phyloP scores from a whole-genome alignment of 305 asterid genomes.

The Fraxinus latifolia region DNA sequence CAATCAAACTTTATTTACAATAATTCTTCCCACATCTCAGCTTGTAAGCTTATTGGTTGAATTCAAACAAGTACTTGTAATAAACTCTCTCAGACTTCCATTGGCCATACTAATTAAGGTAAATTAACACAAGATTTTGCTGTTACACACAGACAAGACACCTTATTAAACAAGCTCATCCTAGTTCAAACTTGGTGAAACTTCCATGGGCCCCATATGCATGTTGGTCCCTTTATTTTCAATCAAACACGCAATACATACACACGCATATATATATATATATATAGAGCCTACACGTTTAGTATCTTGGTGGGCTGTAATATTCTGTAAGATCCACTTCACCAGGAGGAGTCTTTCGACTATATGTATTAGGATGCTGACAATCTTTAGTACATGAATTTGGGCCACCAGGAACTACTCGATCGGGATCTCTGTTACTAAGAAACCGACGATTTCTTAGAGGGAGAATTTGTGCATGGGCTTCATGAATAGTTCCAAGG shows the following conservation, averaged over 20 bases:
- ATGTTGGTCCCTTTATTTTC: not conserved
- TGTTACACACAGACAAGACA: not conserved
- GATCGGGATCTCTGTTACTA: not conserved
- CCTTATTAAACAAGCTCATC: not conserved
- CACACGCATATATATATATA: not conserved
- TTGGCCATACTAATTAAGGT: not conserved
- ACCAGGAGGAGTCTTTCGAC: not conserved
- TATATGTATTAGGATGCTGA: not conserved
- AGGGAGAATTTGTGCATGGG: not conserved
- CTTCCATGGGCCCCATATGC: not conserved
- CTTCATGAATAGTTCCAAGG: not conserved
- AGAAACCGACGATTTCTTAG: not conserved
- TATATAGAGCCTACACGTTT: not conserved
- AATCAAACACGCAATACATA: not conserved
- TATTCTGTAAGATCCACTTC: not conserved
- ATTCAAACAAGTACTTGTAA: not conserved
- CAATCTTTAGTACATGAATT: not conserved
- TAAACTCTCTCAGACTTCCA: not conserved
- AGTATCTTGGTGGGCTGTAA: not conserved
- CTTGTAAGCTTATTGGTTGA: not conserved
- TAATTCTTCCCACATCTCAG: not conserved
- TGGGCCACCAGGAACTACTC: not conserved
- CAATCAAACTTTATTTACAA: not conserved
- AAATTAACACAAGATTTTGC: not conserved
- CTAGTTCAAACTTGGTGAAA: not conserved